Base-by-base conservation (phyloP, 495 filamentous ascomycete genomes). In the Aspergillus egyptiacus region DNA sequence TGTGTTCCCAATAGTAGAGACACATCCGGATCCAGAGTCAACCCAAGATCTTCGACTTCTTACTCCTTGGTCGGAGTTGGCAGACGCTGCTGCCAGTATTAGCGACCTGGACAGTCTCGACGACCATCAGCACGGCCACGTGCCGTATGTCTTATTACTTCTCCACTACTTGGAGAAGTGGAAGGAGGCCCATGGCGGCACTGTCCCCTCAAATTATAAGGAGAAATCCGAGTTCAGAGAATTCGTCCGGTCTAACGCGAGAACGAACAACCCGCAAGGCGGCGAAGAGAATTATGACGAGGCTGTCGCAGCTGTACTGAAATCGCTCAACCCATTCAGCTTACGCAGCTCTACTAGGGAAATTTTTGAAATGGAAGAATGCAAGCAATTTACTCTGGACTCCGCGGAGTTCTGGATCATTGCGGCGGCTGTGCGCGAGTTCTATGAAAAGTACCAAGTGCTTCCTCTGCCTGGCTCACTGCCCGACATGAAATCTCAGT, bases 211-310 rank as follows among this genome's bases (percentile, higher is more conserved):
- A 8, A 83, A 73, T 31, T 96, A 91, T 71, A 83, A 84, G 50
- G 89, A 99, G 48, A 99, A 97, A 67, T 83, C 73, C 5, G 86
- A 81, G 39, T 95, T 97, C 64, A 74, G 83, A 33, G 75, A 80
- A 10, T 63, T 87, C 10, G 81, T 96, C 0, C 68, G 76, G 44
- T 69, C 70, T 6, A 78, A 79, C 10, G 79, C 85, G 47, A 78
- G 93, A 56, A 86, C 73, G 32, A 69, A 83, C 56, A 91, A 81
- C 54, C 64, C 89, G 24, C 91, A 96, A 69, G 91, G 89, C 27
- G 87, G 85, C 51, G 93, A 97, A 63, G 93, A 98, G 72, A 99
- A 99, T 63, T 99, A 86, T 63, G 90, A 96, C 31, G 93, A 99
- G 67, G 93, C 93, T 13, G 82, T 80, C 19, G 83, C 78, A 9